A percentile compares a stretch with the other conserved stretches of the same genome.
Conservation (phyloP, 306 rosid genomes). For the Cucurbita argyrosperma region DNA sequence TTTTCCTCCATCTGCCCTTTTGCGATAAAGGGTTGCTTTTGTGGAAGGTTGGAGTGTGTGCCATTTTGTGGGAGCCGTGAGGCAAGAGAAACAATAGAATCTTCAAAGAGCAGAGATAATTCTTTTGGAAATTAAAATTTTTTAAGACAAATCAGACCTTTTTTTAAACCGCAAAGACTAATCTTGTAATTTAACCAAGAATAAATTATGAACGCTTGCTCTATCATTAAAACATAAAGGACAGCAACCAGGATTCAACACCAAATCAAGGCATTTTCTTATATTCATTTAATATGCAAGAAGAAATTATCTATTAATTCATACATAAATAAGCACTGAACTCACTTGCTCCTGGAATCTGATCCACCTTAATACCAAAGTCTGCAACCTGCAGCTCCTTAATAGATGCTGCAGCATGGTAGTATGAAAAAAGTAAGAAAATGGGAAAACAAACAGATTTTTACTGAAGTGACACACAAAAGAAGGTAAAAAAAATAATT, state of each 20-base stretch:
- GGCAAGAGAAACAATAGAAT: no score
- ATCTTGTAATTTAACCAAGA: neutral
- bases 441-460: neutral
- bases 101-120: no score
- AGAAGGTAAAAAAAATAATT: neutral
- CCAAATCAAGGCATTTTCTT: neutral
- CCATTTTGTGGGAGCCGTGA: no score
- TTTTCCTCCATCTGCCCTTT: no score
- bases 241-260: neutral
- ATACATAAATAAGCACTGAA: slow-evolving; percentile 12
- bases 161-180: neutral
- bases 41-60: no score
- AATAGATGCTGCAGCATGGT: slow-evolving; percentile 50
- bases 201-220: neutral
- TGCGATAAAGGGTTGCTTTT: no score
- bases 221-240: neutral
- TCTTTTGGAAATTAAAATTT: no score
- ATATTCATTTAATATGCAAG: neutral
- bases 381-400: slow-evolving; percentile 51
- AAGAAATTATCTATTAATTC: neutral
- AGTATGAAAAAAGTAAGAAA: slow-evolving; percentile 11
- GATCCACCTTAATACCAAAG: slow-evolving; percentile 46
- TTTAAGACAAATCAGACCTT: neutral
- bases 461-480: neutral
- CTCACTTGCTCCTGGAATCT: slow-evolving; percentile 75